Evolutionary conservation across 164 flowering plant species (phyloP).

Genomic region (Houttuynia cordata): DNA sequence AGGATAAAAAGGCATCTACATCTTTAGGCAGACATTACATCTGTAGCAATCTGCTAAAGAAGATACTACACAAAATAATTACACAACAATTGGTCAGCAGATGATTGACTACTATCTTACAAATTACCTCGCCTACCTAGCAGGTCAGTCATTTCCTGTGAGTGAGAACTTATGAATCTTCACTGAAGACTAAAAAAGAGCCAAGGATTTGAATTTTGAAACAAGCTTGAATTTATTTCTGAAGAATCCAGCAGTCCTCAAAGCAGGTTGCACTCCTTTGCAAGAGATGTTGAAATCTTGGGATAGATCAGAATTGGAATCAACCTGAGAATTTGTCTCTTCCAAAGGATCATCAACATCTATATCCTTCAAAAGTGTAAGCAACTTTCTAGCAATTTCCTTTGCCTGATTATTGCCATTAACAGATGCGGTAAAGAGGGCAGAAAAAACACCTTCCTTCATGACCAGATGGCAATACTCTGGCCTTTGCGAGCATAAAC

Average conservation of each 20-base stretch:
- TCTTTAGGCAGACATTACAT: too few species aligned
- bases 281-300: conserved; percentile 1
- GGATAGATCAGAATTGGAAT: conserved; percentile 7
- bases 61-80: too few species aligned
- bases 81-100: too few species aligned
- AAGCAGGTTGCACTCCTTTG: conserved; percentile 15
- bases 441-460: conserved; percentile 55
- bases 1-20: too few species aligned
- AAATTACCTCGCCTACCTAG: too few species aligned
- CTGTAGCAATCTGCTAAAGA: too few species aligned
- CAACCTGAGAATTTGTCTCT: conserved; percentile 4
- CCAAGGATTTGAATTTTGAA: conserved; percentile 10
- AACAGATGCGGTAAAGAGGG: conserved; percentile 31
- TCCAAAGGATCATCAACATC: conserved; percentile 15
- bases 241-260: conserved; percentile 17
- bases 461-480: conserved; percentile 48
- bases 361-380: conserved; percentile 38
- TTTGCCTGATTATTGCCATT: conserved; percentile 55
- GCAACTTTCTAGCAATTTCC: conserved; percentile 46
- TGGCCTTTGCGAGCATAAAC: conserved; percentile 47
- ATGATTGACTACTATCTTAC: too few species aligned
- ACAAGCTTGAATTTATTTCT: conserved; percentile 16
- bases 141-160: too few species aligned
- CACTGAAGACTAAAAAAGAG: conserved; percentile 3
- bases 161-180: too few species aligned